A percentile compares a stretch with the other conserved stretches of the same genome.
Conservation (phyloP, 192 early-diverging fungal species). For the Podila clonocystis region DNA sequence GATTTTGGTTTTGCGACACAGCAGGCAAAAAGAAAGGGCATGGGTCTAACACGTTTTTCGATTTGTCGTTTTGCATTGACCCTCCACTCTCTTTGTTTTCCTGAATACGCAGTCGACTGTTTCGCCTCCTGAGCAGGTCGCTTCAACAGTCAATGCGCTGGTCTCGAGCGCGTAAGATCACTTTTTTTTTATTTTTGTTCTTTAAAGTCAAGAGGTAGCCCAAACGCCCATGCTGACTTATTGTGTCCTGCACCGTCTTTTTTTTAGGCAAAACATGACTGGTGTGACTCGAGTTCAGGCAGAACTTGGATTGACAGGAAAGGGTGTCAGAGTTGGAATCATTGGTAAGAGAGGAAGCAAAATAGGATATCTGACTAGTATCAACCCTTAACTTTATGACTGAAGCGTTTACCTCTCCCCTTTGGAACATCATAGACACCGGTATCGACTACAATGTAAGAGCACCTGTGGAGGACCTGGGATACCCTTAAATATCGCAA, state of each 20-base stretch:
- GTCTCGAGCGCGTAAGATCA: conserved; percentile 40
- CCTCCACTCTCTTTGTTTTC: background rate
- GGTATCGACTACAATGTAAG: conserved; percentile 1
- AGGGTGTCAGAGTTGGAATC: conserved; percentile 55
- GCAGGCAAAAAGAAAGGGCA: background rate
- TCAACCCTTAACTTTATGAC: background rate
- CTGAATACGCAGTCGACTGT: conserved; percentile 18
- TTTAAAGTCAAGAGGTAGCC: background rate
- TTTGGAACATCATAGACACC: background rate
- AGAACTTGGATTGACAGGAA: conserved; percentile 34
- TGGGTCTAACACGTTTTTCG: background rate
- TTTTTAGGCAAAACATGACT: conserved; percentile 45
- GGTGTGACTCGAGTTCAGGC: conserved; percentile 44
- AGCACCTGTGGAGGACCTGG: too few relatives aligned
- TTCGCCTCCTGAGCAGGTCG: conserved; percentile 17
- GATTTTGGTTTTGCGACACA: too few relatives aligned
- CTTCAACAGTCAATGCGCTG: conserved; percentile 8
- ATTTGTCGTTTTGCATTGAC: background rate
- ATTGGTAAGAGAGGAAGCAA: conserved; percentile 43
- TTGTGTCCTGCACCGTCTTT: background rate
- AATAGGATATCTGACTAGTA: too few relatives aligned
- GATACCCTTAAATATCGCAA: background rate
- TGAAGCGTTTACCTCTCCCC: background rate
- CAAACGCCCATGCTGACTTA: background rate
- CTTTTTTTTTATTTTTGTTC: background rate